Evolutionary conservation across 768 basidiomycete species (phyloP).

Genomic region (Amanita thiersii): DNA sequence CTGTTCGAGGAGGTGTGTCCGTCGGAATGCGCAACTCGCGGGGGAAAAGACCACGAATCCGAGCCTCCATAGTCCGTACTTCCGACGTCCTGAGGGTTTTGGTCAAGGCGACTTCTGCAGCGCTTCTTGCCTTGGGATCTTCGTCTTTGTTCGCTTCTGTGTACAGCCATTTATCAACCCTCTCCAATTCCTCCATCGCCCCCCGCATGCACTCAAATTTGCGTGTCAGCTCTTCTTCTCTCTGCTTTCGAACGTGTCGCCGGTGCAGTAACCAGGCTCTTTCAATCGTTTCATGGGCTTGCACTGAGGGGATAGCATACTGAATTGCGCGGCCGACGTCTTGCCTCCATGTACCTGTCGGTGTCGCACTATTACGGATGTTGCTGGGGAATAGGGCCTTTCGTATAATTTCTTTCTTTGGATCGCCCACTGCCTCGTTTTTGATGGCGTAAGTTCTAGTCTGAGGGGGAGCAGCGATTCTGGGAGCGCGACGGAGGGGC

Average conservation of each 20-base stretch:
- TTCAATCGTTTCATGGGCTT: constrained; percentile 89
- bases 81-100: constrained; percentile 61
- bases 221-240: constrained; percentile 59
- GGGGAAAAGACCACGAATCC: constrained; percentile 78
- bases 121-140: constrained; percentile 59
- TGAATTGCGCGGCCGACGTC: constrained; percentile 72
- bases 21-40: constrained; percentile 80
- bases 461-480: constrained; percentile 20
- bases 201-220: constrained; percentile 77
- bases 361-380: constrained; percentile 59
- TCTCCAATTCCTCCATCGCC: constrained; percentile 78
- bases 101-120: constrained; percentile 47
- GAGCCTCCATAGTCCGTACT: constrained; percentile 64
- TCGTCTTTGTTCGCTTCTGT: constrained; percentile 67
- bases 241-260: constrained; percentile 62
- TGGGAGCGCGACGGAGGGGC: constrained; percentile 24
- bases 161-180: constrained; percentile 50
- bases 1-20: constrained; percentile 72
- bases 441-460: constrained; percentile 32
- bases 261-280: constrained; percentile 83
- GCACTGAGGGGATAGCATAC: constrained; percentile 77
- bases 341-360: constrained; percentile 78
- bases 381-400: constrained; percentile 76
- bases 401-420: constrained; percentile 66
- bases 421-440: constrained; percentile 40